These are phyloP conservation scores for Pleodorina starrii DNA, from an alignment of 139 green algal species.

Conservation along the genomic window DNA sequence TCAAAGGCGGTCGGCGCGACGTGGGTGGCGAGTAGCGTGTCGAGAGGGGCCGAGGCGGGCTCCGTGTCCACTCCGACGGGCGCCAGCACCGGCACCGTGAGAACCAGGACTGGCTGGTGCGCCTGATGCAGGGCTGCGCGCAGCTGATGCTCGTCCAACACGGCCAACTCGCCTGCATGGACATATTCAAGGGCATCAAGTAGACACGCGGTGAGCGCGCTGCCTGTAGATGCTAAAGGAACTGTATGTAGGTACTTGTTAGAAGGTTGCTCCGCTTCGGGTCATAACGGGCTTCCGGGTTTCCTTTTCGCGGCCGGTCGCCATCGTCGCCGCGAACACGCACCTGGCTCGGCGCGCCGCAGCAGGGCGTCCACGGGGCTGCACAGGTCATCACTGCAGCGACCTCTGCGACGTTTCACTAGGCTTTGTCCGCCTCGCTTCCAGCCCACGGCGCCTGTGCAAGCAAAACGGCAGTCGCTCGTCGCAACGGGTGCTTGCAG, in stretches of 20 bases:
- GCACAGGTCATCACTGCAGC: neutral
- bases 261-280: neutral
- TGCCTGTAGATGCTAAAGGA: too few species aligned
- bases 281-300: neutral
- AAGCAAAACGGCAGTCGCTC: neutral
- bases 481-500: neutral
- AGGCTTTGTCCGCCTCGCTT: neutral
- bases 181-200: neutral
- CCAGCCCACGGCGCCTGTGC: neutral
- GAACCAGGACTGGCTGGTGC: neutral
- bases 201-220: neutral
- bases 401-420: neutral
- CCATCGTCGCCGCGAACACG: neutral
- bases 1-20: neutral
- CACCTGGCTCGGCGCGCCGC: neutral
- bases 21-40: neutral
- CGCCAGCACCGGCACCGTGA: neutral
- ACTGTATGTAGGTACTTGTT: neutral
- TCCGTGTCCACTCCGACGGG: neutral
- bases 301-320: neutral
- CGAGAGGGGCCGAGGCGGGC: neutral
- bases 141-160: neutral
- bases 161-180: conserved; percentile 6
- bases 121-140: neutral
- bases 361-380: neutral